A percentile compares a stretch with the other conserved stretches of the same genome.
phyloP scores from a whole-genome alignment of 208 protist genomes.

The Trypanosoma cruzi region DNA sequence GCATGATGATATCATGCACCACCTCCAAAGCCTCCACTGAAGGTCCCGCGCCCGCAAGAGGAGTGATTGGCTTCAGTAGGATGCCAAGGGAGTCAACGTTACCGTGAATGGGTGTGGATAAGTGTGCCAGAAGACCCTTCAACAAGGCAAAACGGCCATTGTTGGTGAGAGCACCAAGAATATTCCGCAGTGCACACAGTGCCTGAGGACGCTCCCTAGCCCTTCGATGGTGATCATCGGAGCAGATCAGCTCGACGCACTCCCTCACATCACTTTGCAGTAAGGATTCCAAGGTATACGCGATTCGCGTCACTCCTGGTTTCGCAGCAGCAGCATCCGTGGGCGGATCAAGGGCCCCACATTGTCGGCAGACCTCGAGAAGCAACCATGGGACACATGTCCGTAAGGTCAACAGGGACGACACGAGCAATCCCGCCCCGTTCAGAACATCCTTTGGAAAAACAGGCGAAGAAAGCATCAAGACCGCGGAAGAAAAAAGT shows the following conservation, averaged over 20 bases:
- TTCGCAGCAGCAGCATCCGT: neutral
- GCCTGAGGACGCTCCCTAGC: constrained; percentile 6
- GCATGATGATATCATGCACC: constrained; percentile 71
- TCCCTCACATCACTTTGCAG: constrained; percentile 9
- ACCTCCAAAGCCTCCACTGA: constrained; percentile 10
- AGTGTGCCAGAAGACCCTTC: constrained; percentile 84
- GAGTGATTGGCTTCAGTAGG: constrained; percentile 34
- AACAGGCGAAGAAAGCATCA: constrained; percentile 62
- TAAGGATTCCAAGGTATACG: neutral
- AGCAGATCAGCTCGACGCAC: constrained; percentile 31
- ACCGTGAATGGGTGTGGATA: constrained; percentile 55
- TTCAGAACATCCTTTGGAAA: constrained; percentile 93
- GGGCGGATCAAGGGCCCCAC: neutral
- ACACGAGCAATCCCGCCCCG: constrained; percentile 76
- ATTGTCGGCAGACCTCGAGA: constrained; percentile 44
- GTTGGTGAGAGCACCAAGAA: constrained; percentile 55
- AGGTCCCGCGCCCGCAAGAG: neutral
- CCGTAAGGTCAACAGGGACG: constrained; percentile 71
- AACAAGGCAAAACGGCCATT: constrained; percentile 87
- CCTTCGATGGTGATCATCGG: constrained; percentile 13
- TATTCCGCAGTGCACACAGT: constrained; percentile 24
- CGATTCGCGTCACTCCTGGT: neutral
- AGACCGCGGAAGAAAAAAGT: constrained; percentile 47
- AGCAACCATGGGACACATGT: constrained; percentile 52
- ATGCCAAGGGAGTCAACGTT: constrained; percentile 41